A percentile compares a stretch with the other conserved stretches of the same genome.
These are phyloP conservation scores for Colletotrichum sp. DNA, from an alignment of 2,329 filamentous ascomycete genomes.

Conservation along the genomic window DNA sequence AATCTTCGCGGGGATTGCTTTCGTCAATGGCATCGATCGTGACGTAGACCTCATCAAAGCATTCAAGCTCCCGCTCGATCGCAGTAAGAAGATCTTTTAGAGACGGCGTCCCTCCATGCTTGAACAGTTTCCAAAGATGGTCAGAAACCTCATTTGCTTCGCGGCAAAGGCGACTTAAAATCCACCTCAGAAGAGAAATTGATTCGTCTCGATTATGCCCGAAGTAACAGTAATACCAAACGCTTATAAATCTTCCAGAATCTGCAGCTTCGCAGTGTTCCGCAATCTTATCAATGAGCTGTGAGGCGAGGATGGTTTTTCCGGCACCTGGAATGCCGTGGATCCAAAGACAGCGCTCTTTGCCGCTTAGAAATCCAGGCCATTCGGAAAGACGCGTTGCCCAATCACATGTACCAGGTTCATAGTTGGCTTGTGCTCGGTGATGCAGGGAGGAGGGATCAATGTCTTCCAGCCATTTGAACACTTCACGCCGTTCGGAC, in stretches of 20 bases:
- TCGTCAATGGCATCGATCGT: neutral
- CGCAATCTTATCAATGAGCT: rapidly evolving
- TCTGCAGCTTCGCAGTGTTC: rapidly evolving
- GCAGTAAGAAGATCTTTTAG: rapidly evolving
- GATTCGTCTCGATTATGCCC: neutral
- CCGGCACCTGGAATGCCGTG: neutral
- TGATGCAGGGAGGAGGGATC: neutral
- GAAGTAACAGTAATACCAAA: neutral
- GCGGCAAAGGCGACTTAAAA: neutral
- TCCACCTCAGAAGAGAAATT: neutral
- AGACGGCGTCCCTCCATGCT: rapidly evolving
- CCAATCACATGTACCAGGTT: neutral
- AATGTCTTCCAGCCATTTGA: neutral
- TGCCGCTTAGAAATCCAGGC: rapidly evolving
- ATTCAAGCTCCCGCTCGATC: rapidly evolving
- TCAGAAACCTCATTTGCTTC: rapidly evolving
- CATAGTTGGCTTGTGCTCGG: rapidly evolving
- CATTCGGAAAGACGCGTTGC: neutral
- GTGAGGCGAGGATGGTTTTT: neutral
- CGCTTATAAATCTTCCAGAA: rapidly evolving
- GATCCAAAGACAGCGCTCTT: neutral
- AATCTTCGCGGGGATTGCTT: neutral
- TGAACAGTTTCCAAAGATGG: neutral
- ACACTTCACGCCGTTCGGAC: neutral
- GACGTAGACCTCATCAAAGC: rapidly evolving